Base-by-base conservation (phyloP, 139 green algal genomes). In the Chlorella sp. region DNA sequence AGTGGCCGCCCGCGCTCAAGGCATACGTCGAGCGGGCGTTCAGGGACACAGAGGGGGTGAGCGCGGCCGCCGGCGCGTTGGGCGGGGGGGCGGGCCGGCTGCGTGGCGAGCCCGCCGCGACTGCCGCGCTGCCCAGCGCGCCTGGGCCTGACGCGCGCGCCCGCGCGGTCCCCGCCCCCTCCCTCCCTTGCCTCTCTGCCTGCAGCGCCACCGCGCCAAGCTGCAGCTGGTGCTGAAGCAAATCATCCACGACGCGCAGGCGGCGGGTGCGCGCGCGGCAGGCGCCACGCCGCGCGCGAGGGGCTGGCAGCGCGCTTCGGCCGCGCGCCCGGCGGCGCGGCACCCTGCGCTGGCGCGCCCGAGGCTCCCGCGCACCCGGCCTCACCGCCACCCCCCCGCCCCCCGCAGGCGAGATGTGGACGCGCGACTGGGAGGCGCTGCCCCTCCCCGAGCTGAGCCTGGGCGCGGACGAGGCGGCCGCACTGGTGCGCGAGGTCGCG, bases 1-100 rank as follows among this genome's bases (percentile, higher is more conserved):
- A 73, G 23, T 90, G 83, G 83, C 84, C 84, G 31, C 67, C 70
- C 0, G 74, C 74, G 2, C 59, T 90, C 33, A 73, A 74, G n/a
- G 42, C 55, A 0, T 90, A 86, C 27, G 83, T 90, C 1, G 65
- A 87, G 72, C 75, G 83, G 19, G 71, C 77, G 1, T 90, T 90
- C 55, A 79, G 67, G 4, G 38, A 36, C 8, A 42, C 33, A 19
- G 36, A 69, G n/a, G 8, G 48, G 27, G 72, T 75, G 48, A n/a
- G 42, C 43, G 31, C n/a, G n/a, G n/a, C n/a, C n/a, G n/a, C n/a
- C n/a, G n/a, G n/a, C n/a, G n/a, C n/a, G n/a, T n/a, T n/a, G n/a
- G n/a, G n/a, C n/a, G n/a, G n/a, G n/a, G n/a, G n/a, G n/a, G n/a
- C n/a, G n/a, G n/a, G n/a, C n/a, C n/a, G n/a, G n/a, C n/a, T n/a